Percentiles rank a stretch among this genome's conserved stretches.
phyloP scores from a whole-genome alignment of 192 early-diverging fungal genomes.

The Podila clonocystis region DNA sequence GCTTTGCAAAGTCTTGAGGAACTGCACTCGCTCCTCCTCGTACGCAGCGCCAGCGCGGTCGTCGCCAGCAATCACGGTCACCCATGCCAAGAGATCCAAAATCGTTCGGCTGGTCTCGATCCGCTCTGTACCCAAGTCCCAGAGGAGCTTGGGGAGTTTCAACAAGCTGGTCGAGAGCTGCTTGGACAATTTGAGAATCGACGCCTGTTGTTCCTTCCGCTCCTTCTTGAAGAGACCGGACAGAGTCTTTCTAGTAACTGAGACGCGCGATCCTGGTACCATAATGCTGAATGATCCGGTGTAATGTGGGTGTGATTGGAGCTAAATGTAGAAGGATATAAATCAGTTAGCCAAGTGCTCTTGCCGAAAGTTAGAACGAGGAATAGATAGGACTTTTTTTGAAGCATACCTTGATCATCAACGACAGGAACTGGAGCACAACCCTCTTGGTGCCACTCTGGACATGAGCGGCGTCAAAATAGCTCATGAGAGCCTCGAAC shows the following conservation, averaged over 20 bases:
- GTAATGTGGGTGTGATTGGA: slow-evolving; percentile 54
- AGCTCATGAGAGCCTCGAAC: slow-evolving; percentile 42
- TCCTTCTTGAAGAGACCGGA: slow-evolving; percentile 21
- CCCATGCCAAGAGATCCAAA: slow-evolving; percentile 44
- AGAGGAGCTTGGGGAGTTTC: slow-evolving; percentile 60
- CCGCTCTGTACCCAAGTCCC: slow-evolving; percentile 56
- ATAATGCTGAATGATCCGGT: slow-evolving; percentile 45
- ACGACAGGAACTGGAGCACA: slow-evolving; percentile 29
- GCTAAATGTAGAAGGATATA: not conserved
- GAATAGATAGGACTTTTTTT: not conserved
- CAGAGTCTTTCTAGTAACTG: not conserved
- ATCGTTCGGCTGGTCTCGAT: slow-evolving; percentile 57
- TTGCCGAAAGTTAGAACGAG: slow-evolving; percentile 26
- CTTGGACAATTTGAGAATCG: slow-evolving; percentile 27
- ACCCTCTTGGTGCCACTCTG: slow-evolving; percentile 40
- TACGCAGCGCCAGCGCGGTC: not conserved
- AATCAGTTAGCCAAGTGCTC: slow-evolving; percentile 2
- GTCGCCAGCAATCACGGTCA: slow-evolving; percentile 34
- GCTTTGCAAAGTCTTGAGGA: slow-evolving; percentile 37
- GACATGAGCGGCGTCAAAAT: slow-evolving; percentile 18
- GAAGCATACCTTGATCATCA: slow-evolving; percentile 29
- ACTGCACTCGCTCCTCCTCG: slow-evolving; percentile 23
- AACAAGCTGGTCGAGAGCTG: slow-evolving; percentile 48
- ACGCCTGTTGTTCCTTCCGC: slow-evolving; percentile 27
- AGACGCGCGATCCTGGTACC: slow-evolving; percentile 37